Base-by-base conservation (phyloP, 192 early-diverging fungal genomes). In the Coemansia sp. region DNA sequence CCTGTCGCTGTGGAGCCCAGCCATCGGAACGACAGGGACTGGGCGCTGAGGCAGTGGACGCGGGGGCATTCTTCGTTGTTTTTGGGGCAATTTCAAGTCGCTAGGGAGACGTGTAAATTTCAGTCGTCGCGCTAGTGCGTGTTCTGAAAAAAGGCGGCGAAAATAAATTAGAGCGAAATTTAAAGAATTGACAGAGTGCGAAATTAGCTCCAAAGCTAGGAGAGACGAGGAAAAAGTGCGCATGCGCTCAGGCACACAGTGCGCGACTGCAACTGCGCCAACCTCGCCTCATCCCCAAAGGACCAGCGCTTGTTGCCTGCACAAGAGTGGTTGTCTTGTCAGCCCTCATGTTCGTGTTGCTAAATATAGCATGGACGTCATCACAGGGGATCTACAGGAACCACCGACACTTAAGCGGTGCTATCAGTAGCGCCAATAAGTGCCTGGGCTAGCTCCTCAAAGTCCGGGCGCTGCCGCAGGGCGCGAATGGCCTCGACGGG, bases 381-480 rank as follows among this genome's bases (percentile, higher is more conserved):
- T 48, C 45, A 20, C 45, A 1, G 20, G 35, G 18, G 47, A 48
- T 21, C 26, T 7, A 47, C 16, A 36, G 43, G 26, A 63, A 9
- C 16, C 10, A 28, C 1, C 47, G 12, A 48, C 14, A 48, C 11
- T 16, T 48, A 38, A 0, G 31, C 16, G 35, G 26, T 41, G 21
- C 45, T 33, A 23, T 61, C 23, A 23, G 79, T 76, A 3, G 78
- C 73, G 7, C 56, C 39, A 25, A 80, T 62, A 33, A 82, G 64
- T 37, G 69, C 79, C 52, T 72, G 79, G 16, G 42, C 79, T 10
- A 82, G 67, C 28, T 56, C 43, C 52, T 82, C 79, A 23, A 82
- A 82, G 14, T 72, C 79, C 1, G 79, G 28, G 18, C 66, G 73
- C 45, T 76, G 79, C 18, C 79, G 73, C 62, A 76, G 39, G 23